Conservation (phyloP, 345 rosid species). For the Cardamine chenopodiifolia region DNA sequence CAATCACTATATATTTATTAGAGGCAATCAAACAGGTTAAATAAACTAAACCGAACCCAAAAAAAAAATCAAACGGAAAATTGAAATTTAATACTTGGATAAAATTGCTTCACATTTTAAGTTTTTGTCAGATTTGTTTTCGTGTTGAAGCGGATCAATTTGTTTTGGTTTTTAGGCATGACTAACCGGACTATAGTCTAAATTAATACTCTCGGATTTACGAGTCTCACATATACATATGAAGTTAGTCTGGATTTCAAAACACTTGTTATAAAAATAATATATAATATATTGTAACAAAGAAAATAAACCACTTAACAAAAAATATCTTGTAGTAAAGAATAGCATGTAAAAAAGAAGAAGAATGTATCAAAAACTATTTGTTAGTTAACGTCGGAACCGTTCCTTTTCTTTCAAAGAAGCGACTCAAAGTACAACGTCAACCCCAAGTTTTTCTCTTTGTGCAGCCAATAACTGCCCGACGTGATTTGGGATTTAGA, state of each 20-base stretch:
- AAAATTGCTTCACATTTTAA: background rate
- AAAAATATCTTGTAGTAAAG: background rate
- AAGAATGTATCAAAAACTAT: too few species aligned
- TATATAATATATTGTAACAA: background rate
- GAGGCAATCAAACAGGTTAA: background rate
- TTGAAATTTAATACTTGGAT: background rate
- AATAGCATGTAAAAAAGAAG: conserved; percentile 24
- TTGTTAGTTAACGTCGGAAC: too few species aligned
- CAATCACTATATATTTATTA: background rate
- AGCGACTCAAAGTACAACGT: too few species aligned
- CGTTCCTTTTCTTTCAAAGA: too few species aligned
- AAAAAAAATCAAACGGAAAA: background rate
- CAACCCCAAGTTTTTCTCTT: too few species aligned
- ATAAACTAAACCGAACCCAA: background rate
- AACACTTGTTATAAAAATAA: background rate
- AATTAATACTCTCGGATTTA: background rate
- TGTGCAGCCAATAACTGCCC: too few species aligned
- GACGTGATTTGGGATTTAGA: too few species aligned
- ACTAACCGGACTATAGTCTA: background rate
- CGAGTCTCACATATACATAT: background rate
- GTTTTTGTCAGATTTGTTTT: background rate
- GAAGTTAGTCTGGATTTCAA: background rate
- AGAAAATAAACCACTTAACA: too few species aligned
- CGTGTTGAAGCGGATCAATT: background rate
- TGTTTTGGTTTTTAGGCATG: background rate